phyloP scores from a whole-genome alignment of 345 rosid species.

The Citrus inodora region DNA sequence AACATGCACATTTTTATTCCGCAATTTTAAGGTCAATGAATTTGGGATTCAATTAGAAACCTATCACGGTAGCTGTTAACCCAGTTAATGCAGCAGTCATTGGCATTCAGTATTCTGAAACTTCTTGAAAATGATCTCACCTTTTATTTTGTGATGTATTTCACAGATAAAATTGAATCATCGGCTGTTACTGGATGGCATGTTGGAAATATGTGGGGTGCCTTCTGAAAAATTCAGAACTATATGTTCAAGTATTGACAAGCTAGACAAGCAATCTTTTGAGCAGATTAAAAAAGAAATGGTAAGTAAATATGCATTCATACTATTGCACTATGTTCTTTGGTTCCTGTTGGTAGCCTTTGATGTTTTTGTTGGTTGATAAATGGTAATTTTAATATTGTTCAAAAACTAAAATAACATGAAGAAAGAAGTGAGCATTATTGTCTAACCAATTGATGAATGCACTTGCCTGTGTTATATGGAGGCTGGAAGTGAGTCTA shows the following conservation, averaged over 20 bases:
- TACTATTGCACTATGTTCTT: neutral
- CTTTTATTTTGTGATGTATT: neutral
- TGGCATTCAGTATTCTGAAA: neutral
- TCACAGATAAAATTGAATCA: slow-evolving; percentile 85
- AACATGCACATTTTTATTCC: neutral
- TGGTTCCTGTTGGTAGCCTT: neutral
- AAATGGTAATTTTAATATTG: neutral
- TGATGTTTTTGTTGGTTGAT: neutral
- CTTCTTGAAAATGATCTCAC: slow-evolving; percentile 1
- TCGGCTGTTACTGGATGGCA: slow-evolving; percentile 86
- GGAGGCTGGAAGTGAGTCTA: neutral
- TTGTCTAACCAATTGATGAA: neutral
- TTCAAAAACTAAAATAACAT: neutral
- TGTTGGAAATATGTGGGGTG: slow-evolving; percentile 95
- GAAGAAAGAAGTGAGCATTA: neutral
- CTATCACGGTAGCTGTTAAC: neutral
- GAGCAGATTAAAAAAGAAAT: slow-evolving; percentile 87
- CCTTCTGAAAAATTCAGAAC: slow-evolving; percentile 87
- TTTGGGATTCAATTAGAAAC: neutral
- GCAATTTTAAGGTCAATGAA: neutral
- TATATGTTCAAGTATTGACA: slow-evolving; percentile 92
- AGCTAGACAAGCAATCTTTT: slow-evolving; percentile 83
- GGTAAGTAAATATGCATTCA: slow-evolving; percentile 38
- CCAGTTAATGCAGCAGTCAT: neutral
- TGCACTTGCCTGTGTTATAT: neutral